These are phyloP conservation scores for Gracilaria vermiculophylla DNA, from an alignment of 23 red algal genomes.

Conservation along the genomic window DNA sequence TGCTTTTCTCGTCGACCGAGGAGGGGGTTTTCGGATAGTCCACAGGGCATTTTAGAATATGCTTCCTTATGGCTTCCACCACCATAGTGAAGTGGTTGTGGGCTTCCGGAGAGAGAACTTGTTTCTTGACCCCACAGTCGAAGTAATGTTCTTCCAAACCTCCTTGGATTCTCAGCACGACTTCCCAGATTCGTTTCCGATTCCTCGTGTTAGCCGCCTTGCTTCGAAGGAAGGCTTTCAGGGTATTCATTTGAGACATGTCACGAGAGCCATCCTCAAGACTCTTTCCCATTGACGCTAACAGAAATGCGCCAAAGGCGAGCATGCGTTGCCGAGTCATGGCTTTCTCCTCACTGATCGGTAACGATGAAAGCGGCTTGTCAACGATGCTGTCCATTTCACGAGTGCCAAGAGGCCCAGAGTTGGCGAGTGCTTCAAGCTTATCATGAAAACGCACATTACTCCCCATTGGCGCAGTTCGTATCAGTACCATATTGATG, in stretches of 20 bases:
- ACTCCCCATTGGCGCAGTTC: not conserved
- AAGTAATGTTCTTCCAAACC: slow-evolving; percentile 7
- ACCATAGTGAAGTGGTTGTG: slow-evolving; percentile 45
- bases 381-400: slow-evolving; percentile 9
- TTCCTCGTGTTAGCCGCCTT: not conserved
- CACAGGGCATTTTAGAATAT: not conserved
- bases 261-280: slow-evolving; percentile 62
- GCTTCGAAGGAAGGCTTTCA: slow-evolving; percentile 17
- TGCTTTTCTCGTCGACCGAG: slow-evolving; percentile 7
- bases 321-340: not conserved
- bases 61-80: slow-evolving; percentile 39
- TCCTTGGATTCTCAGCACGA: slow-evolving; percentile 50
- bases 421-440: not conserved
- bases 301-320: slow-evolving; percentile 17
- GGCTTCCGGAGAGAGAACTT: slow-evolving; percentile 11
- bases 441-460: not conserved
- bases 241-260: slow-evolving; percentile 50
- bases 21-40: not conserved
- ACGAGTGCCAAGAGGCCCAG: not conserved
- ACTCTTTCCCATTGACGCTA: slow-evolving; percentile 52
- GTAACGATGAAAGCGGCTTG: not conserved
- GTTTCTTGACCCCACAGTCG: not conserved
- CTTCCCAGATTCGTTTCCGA: slow-evolving; percentile 11
- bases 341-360: not conserved
- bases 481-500: not conserved